A percentile compares a stretch with the other conserved stretches of the same genome.
These are phyloP conservation scores for Trypanosoma rangeli DNA, from an alignment of 208 protist genomes.

Conservation along the genomic window DNA sequence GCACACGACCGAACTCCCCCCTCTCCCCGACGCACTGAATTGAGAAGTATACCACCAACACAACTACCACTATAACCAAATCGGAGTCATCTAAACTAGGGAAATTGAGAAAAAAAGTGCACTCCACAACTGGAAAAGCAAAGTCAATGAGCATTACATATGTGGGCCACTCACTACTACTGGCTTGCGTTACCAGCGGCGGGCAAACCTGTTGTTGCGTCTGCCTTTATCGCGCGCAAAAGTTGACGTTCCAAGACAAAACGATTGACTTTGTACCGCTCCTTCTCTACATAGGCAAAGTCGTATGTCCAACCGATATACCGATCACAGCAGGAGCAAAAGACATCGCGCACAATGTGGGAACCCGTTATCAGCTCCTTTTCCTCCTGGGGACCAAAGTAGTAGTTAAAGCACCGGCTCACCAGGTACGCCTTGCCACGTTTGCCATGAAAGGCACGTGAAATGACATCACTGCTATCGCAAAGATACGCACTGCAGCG, in stretches of 20 bases:
- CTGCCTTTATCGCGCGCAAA: constrained; percentile 36
- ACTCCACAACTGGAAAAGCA: background rate
- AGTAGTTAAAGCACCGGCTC: constrained; percentile 72
- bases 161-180: background rate
- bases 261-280: constrained; percentile 77
- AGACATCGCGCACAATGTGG: constrained; percentile 79
- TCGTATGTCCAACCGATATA: constrained; percentile 86
- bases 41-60: no score
- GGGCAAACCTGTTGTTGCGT: background rate
- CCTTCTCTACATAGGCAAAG: constrained; percentile 72
- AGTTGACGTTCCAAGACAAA: constrained; percentile 76
- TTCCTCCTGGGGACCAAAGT: constrained; percentile 70
- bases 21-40: background rate
- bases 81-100: no score
- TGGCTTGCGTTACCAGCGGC: background rate
- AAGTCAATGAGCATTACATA: background rate
- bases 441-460: constrained; percentile 68
- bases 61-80: no score
- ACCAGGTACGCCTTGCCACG: constrained; percentile 73
- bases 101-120: no score
- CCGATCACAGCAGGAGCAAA: constrained; percentile 70
- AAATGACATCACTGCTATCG: constrained; percentile 58
- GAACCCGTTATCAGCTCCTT: constrained; percentile 78
- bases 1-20: background rate
- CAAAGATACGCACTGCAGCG: constrained; percentile 76